These are phyloP conservation scores for Candida freyschussii DNA, from an alignment of 1,139 yeast species.

Conservation along the genomic window DNA sequence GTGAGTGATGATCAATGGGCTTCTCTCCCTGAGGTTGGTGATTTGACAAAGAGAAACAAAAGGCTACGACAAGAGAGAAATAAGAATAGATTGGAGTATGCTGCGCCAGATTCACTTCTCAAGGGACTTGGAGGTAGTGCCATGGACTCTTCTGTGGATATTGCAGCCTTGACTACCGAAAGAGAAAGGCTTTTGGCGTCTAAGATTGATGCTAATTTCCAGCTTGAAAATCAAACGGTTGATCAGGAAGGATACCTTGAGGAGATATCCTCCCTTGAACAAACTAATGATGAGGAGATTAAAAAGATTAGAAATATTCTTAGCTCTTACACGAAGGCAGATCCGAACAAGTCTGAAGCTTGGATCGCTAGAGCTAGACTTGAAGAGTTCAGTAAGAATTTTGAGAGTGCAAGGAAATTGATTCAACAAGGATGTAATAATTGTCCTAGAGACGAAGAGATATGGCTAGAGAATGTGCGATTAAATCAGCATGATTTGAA, in stretches of 20 bases:
- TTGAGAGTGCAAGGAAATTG: constrained; percentile 50
- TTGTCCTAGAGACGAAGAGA: constrained; percentile 62
- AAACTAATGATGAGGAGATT: constrained; percentile 40
- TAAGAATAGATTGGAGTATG: constrained; percentile 65
- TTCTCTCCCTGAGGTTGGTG: constrained; percentile 82
- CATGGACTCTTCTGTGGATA: constrained; percentile 27
- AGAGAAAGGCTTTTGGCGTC: constrained; percentile 31
- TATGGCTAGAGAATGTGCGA: constrained; percentile 80
- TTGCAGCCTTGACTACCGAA: constrained; percentile 33
- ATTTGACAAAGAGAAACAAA: constrained; percentile 75
- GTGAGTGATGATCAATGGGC: constrained; percentile 77
- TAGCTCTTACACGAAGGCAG: constrained; percentile 61
- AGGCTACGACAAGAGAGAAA: constrained; percentile 61
- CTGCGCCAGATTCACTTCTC: constrained; percentile 73
- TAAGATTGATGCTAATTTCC: constrained; percentile 33
- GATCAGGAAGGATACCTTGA: constrained; percentile 38
- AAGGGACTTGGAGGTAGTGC: constrained; percentile 29
- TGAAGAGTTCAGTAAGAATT: constrained; percentile 62
- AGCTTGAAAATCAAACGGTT: constrained; percentile 21
- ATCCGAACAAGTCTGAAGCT: constrained; percentile 69
- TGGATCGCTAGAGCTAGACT: constrained; percentile 88
- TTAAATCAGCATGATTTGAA: constrained; percentile 49
- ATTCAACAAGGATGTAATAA: constrained; percentile 69
- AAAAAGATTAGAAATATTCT: constrained; percentile 57
- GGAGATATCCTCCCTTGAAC: constrained; percentile 27